Percentiles rank a stretch among this genome's conserved stretches.
Evolutionary conservation across 2,329 filamentous ascomycete species (phyloP).

Genomic region (Cladobotryum protrusum): DNA sequence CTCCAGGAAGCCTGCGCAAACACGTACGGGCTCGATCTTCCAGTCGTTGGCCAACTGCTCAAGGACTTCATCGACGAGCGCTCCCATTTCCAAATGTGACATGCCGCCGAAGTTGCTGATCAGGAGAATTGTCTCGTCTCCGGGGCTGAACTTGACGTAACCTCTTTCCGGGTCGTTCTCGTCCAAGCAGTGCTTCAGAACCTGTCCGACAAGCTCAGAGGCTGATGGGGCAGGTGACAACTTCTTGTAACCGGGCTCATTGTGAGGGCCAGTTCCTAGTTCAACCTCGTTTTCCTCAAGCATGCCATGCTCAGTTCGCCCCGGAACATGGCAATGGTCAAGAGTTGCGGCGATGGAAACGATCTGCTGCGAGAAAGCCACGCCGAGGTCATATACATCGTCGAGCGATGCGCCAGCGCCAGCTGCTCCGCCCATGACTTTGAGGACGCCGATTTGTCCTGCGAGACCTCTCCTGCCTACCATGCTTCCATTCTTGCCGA

Average conservation of each 20-base stretch:
- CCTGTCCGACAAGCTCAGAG: constrained; percentile 45
- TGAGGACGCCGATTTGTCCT: constrained; percentile 54
- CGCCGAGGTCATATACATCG: constrained; percentile 43
- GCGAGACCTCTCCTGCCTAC: constrained; percentile 58
- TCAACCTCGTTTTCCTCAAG: constrained; percentile 49
- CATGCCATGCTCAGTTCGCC: constrained; percentile 41
- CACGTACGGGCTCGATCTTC: constrained; percentile 45
- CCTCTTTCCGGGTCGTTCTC: constrained; percentile 44
- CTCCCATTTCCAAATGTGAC: constrained; percentile 51
- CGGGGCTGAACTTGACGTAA: constrained; percentile 41
- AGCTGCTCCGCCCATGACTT: constrained; percentile 48
- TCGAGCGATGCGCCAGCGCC: constrained; percentile 43
- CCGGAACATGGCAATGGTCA: constrained; percentile 55
- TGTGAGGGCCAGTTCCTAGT: constrained; percentile 62
- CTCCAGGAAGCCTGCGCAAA: constrained; percentile 59
- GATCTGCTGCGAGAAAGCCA: constrained; percentile 44
- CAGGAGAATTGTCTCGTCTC: constrained; percentile 46
- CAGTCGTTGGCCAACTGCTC: constrained; percentile 42
- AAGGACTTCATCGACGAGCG: constrained; percentile 47
- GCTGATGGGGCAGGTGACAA: constrained; percentile 45
- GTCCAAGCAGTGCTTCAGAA: constrained; percentile 56
- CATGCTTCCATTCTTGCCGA: constrained; percentile 50
- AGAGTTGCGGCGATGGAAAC: constrained; percentile 53
- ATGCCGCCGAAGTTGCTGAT: constrained; percentile 56
- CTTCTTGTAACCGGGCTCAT: constrained; percentile 57